Evolutionary conservation across 2,329 filamentous ascomycete genomes (phyloP).

Genomic region (Zopfia rhizophila): DNA sequence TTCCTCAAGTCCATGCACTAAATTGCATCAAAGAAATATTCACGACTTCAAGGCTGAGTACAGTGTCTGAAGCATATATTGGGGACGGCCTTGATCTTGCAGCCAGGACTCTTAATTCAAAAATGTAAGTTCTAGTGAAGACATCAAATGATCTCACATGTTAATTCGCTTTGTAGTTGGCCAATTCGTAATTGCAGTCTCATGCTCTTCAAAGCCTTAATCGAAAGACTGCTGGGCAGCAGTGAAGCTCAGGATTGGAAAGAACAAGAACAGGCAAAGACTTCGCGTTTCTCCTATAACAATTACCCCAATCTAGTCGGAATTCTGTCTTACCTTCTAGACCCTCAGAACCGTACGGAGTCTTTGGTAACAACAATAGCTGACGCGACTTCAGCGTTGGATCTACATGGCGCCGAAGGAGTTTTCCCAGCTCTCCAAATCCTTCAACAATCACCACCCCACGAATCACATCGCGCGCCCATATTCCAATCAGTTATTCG

Average conservation of each 20-base stretch:
- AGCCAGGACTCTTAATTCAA: constrained; percentile 79
- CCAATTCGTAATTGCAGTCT: constrained; percentile 93
- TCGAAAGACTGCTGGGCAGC: constrained; percentile 81
- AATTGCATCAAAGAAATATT: constrained; percentile 95
- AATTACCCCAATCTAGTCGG: constrained; percentile 73
- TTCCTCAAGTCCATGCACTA: constrained; percentile 93
- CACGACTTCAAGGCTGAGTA: constrained; percentile 80
- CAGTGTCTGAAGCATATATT: constrained; percentile 77
- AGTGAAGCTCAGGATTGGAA: constrained; percentile 72
- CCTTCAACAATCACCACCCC: constrained; percentile 75
- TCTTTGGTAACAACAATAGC: constrained; percentile 33
- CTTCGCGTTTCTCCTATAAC: constrained; percentile 72
- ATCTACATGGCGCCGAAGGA: constrained; percentile 64
- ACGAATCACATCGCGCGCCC: constrained; percentile 64
- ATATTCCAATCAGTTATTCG: constrained; percentile 68
- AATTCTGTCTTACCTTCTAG: constrained; percentile 71
- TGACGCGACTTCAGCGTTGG: constrained; percentile 38
- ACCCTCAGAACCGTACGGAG: constrained; percentile 38
- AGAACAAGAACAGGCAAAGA: constrained; percentile 52
- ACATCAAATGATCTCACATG: not conserved
- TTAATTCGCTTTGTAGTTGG: constrained; percentile 68
- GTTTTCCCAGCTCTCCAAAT: constrained; percentile 88
- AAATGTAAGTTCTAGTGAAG: constrained; percentile 67
- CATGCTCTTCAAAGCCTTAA: constrained; percentile 85
- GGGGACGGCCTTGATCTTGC: constrained; percentile 81